Conservation (phyloP, 331 rosid genomes). For the Malus hybrid region DNA sequence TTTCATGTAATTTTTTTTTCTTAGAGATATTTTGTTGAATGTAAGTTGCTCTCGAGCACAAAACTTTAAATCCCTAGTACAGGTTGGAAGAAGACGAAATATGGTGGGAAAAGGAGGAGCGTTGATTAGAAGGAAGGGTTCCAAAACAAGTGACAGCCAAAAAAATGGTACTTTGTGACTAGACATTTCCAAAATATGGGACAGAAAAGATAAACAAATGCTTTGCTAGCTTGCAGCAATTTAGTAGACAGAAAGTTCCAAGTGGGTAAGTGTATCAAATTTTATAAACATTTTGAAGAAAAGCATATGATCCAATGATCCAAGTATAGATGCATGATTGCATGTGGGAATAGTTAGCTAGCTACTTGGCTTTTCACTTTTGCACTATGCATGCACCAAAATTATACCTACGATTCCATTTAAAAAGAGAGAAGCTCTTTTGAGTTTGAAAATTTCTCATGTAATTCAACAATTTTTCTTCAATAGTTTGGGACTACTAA, state of each 20-base stretch:
- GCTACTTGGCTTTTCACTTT: not conserved
- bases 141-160: not conserved
- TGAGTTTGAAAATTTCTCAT: too few species aligned
- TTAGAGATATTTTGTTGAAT: not conserved
- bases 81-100: not conserved
- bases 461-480: too few species aligned
- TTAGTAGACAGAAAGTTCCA: conserved; percentile 2
- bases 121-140: not conserved
- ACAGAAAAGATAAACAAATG: not conserved
- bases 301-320: not conserved
- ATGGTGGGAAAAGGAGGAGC: not conserved
- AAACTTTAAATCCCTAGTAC: not conserved
- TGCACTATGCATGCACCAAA: not conserved
- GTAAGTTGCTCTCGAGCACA: not conserved
- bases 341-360: not conserved
- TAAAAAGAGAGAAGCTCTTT: not conserved
- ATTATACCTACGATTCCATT: not conserved
- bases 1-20: not conserved
- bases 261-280: conserved; percentile 7
- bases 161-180: not conserved
- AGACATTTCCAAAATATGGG: not conserved
- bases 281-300: not conserved
- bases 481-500: too few species aligned
- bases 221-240: conserved; percentile 39
- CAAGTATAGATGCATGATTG: not conserved